phyloP scores from a whole-genome alignment of 2,329 filamentous ascomycete genomes.

The Aspergillus novoparasiticus region DNA sequence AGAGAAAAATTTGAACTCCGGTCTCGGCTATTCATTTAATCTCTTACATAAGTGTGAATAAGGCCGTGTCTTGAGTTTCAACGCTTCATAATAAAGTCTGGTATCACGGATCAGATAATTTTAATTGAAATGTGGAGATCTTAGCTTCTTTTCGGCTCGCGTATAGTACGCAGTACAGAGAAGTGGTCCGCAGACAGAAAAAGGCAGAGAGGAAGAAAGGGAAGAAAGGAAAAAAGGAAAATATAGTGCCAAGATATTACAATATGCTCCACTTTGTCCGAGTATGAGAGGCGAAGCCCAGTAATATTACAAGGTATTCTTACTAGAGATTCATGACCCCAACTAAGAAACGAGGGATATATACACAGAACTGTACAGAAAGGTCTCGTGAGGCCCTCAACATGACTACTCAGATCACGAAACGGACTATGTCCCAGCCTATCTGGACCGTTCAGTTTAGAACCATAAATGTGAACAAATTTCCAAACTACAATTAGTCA shows the following conservation, averaged over 20 bases:
- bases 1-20: slow-evolving; percentile 6
- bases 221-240: neutral
- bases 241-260: neutral
- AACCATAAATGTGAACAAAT: no score
- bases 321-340: no score
- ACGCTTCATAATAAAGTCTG: neutral
- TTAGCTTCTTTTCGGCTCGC: neutral
- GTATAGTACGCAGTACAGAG: neutral
- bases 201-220: neutral
- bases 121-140: neutral
- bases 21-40: neutral
- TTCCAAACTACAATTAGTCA: no score
- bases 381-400: no score
- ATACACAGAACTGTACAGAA: no score
- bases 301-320: neutral
- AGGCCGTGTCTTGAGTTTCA: neutral
- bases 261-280: neutral
- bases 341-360: no score
- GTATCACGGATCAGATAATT: neutral
- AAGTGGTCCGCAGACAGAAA: neutral
- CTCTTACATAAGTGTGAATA: neutral
- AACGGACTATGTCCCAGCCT: no score
- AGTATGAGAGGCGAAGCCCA: neutral
- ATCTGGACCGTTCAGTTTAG: no score
- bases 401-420: no score